Conservation (phyloP, 345 rosid species). For the Atalantia buxifolia region DNA sequence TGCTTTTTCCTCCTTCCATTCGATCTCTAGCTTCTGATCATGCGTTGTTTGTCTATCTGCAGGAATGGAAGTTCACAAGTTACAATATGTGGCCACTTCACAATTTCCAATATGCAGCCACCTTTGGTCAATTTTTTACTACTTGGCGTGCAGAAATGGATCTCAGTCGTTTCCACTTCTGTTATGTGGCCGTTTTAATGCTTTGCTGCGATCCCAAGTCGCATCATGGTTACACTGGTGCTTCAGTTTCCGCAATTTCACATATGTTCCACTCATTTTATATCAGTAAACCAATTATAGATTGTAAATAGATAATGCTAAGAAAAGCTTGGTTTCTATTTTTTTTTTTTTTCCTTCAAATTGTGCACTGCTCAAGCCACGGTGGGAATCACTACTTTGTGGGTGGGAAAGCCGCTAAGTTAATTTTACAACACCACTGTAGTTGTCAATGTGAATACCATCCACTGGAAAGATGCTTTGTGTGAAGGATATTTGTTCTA, state of each 20-base stretch:
- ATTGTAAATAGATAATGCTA: conserved; percentile 1
- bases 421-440: not conserved
- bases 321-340: not conserved
- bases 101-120: not conserved
- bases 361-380: not conserved
- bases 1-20: not conserved
- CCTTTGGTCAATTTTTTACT: conserved; percentile 4
- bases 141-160: conserved; percentile 1
- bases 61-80: conserved; percentile 21
- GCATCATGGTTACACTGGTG: not conserved
- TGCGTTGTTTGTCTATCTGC: conserved; percentile 16
- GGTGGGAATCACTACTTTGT: no score
- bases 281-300: not conserved
- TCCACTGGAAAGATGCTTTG: not conserved
- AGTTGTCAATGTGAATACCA: not conserved
- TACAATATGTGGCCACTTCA: not conserved
- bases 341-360: not conserved
- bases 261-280: not conserved
- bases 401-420: not conserved
- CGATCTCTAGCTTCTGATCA: not conserved
- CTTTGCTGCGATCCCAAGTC: not conserved
- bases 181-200: not conserved
- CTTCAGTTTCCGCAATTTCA: not conserved
- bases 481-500: not conserved
- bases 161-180: not conserved